These are phyloP conservation scores for Cryptosporidium meleagridis DNA, from an alignment of 169 alveolate genomes.

Conservation along the genomic window DNA sequence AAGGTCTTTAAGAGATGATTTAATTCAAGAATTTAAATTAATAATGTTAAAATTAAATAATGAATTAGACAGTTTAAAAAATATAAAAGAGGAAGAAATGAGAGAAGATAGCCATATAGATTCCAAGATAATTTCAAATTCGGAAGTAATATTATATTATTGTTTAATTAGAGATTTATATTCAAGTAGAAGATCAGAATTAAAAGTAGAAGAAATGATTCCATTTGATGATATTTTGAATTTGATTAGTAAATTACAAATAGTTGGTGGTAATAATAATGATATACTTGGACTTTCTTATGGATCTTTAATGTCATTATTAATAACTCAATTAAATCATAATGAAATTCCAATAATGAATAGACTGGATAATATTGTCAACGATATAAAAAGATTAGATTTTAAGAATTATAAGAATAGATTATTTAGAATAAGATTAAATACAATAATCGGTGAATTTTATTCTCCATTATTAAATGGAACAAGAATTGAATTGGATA, in stretches of 20 bases:
- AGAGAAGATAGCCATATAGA: background rate
- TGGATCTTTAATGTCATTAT: conserved; percentile 29
- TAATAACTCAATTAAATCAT: background rate
- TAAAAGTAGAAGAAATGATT: conserved; percentile 15
- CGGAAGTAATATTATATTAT: conserved; percentile 35
- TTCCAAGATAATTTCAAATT: background rate
- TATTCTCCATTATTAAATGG: conserved; percentile 16
- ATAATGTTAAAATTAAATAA: background rate
- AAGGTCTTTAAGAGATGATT: background rate
- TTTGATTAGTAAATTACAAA: conserved; percentile 12
- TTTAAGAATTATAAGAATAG: background rate
- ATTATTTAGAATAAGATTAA: conserved; percentile 18
- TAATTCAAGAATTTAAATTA: background rate
- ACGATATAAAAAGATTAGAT: background rate
- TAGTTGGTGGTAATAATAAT: background rate
- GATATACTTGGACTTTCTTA: conserved; percentile 43
- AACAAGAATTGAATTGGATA: conserved; percentile 6
- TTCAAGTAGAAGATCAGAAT: background rate
- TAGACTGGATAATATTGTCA: background rate
- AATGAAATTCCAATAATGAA: background rate
- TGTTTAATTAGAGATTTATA: conserved; percentile 47
- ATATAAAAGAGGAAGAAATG: background rate
- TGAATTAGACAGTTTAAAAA: background rate
- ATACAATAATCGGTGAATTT: conserved; percentile 52
- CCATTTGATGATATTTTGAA: background rate